A percentile compares a stretch with the other conserved stretches of the same genome.
phyloP scores from a whole-genome alignment of 2,329 filamentous ascomycete genomes.

The Aurifilum marmelostoma region DNA sequence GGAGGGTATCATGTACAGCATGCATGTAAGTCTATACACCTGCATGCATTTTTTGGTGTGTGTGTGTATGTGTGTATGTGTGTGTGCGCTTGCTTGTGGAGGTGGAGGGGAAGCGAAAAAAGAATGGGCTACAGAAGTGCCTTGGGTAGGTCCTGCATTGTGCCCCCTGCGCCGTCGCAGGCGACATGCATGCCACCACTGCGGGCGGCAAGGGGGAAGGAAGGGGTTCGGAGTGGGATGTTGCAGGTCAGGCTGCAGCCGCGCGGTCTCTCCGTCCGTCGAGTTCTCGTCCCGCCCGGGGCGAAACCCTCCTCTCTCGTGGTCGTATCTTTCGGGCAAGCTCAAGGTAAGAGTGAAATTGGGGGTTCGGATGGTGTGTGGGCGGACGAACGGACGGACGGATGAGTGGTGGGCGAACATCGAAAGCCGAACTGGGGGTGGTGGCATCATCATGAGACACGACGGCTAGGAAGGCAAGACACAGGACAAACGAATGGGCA shows the following conservation, averaged over 20 bases:
- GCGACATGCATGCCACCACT: slow-evolving; percentile 26
- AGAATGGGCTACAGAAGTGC: not conserved
- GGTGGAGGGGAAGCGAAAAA: not conserved
- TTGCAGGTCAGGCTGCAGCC: slow-evolving; percentile 8
- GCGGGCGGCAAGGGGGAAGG: not conserved
- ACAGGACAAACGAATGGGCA: not conserved
- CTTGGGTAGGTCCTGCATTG: not conserved
- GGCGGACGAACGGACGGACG: not conserved
- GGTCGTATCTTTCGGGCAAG: not conserved
- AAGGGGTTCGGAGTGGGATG: not conserved
- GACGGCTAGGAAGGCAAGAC: not conserved
- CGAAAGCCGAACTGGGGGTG: not conserved
- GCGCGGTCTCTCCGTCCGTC: not conserved
- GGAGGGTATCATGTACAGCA: not conserved
- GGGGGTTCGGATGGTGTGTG: not conserved
- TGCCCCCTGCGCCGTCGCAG: slow-evolving; percentile 20
- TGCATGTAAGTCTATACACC: not conserved
- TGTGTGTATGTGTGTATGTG: not conserved
- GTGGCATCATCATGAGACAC: slow-evolving; percentile 20
- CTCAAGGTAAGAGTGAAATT: not conserved
- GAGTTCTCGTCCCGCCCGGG: not conserved
- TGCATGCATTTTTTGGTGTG: no score
- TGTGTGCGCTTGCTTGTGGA: not conserved
- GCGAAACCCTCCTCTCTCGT: not conserved
- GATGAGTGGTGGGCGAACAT: not conserved